Percentiles rank a stretch among this genome's conserved stretches.
Evolutionary conservation across 1,139 yeast genomes (phyloP).

Genomic region (Candida labiduridarum): DNA sequence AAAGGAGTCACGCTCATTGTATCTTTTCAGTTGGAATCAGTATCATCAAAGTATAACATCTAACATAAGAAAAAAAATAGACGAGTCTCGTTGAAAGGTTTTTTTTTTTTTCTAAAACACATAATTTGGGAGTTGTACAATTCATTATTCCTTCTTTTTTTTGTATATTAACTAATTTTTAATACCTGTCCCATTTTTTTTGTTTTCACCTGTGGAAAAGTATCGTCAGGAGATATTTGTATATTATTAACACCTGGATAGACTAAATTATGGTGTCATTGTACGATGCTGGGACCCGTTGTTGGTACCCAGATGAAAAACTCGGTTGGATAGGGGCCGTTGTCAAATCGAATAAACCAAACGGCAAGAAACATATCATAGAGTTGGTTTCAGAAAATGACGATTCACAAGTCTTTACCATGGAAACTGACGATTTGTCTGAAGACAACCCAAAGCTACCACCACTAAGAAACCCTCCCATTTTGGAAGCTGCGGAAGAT

Average conservation of each 20-base stretch:
- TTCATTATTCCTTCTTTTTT: neutral
- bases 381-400: conserved; percentile 67
- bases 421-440: conserved; percentile 52
- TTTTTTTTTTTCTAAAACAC: neutral
- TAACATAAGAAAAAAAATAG: conserved; percentile 1
- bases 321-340: conserved; percentile 94
- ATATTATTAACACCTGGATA: conserved; percentile 3
- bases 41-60: neutral
- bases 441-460: conserved; percentile 66
- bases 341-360: conserved; percentile 55
- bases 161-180: neutral
- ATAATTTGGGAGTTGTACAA: neutral
- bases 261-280: conserved; percentile 20
- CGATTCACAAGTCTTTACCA: conserved; percentile 46
- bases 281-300: conserved; percentile 57
- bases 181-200: neutral
- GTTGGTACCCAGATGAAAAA: conserved; percentile 92
- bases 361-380: conserved; percentile 56
- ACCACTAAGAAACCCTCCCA: conserved; percentile 89
- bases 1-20: too few relatives aligned
- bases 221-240: neutral
- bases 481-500: conserved; percentile 92
- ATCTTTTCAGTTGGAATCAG: neutral
- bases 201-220: neutral
- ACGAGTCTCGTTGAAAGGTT: conserved; percentile 1